Conservation (phyloP, 2,329 filamentous ascomycete species). For the Trichoderma sp. region DNA sequence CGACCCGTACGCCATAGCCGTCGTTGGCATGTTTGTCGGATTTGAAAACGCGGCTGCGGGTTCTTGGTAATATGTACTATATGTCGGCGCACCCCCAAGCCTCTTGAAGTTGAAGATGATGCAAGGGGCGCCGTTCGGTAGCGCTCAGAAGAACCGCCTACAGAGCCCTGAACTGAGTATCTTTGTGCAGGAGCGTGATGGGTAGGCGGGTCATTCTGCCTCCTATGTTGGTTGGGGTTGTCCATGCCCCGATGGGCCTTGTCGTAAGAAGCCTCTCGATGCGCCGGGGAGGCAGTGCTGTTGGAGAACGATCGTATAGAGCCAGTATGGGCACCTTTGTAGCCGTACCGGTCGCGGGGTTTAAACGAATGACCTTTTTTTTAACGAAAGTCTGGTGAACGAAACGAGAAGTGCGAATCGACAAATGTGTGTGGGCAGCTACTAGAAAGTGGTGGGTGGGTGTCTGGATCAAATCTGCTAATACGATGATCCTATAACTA, state of each 20-base stretch:
- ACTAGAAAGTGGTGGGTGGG: conserved; percentile 4
- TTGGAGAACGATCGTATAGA: not conserved
- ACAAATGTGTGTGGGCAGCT: not conserved
- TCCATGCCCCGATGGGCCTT: conserved; percentile 23
- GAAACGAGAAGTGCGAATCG: conserved; percentile 7
- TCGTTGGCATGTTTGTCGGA: conserved; percentile 57
- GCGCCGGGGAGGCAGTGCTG: conserved; percentile 1
- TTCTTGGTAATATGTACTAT: conserved; percentile 61
- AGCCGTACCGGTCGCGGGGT: not conserved
- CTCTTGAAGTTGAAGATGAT: conserved; percentile 49
- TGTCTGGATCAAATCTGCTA: not conserved
- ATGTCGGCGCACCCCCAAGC: conserved; percentile 59
- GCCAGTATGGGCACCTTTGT: not conserved
- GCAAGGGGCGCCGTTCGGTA: conserved; percentile 53
- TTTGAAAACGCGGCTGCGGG: conserved; percentile 53
- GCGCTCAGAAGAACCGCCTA: conserved; percentile 42
- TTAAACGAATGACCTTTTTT: not conserved
- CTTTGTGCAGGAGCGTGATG: conserved; percentile 60
- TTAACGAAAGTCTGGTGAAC: not conserved
- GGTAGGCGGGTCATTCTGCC: conserved; percentile 44
- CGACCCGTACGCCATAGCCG: conserved; percentile 58
- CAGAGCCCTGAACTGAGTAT: conserved; percentile 52
- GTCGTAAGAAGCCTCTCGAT: conserved; percentile 6
- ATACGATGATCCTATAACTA: not conserved
- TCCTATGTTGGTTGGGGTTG: conserved; percentile 21